Base-by-base conservation (phyloP, 345 rosid genomes). In the Lepidium sativum region DNA sequence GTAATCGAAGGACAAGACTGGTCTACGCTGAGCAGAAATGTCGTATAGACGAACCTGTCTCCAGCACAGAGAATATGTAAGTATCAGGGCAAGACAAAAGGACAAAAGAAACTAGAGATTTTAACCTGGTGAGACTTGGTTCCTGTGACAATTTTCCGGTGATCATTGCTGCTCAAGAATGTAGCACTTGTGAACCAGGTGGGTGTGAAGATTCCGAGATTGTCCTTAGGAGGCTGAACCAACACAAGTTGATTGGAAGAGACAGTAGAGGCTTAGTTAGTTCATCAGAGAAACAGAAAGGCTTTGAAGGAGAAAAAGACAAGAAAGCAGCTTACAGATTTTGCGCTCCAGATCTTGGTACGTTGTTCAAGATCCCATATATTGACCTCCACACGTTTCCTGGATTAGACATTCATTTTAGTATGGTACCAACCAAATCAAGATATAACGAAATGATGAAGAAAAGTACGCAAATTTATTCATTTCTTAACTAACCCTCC, bases 101-200 rank as follows among this genome's bases (percentile, higher is more conserved):
- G 2, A 60, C 4, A 67, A 53, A 44, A 49, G 39, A 64, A 23
- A 39, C 16, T 11, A n/a, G 10, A 21, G 41, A 11, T 27, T 9
- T 53, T 64, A 68, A 94, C 99, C 95, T 88, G 86, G 77, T 86
- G 97, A 61, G 67, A 69, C 53, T 85, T 90, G 51, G 96, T 86
- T 56, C 97, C 97, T 0, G 96, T 91, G 52, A 80, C 89, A 73
- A 94, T 75, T 80, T 90, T 94, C 7, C 92, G 86, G 77, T 90
- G 92, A 84, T 90, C 95, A 53, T 86, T 87, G 47, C 77, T 77
- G 68, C 79, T 69, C 68, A 88, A 67, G 80, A 90, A 88, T 54
- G 92, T 79, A 21, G 88, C 89, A 70, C 92, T 83, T 14, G 96
- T 90, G 82, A 94, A 86, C 91, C 96, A 94, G 37, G 96, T 79